Evolutionary conservation across 2,329 filamentous ascomycete species (phyloP).

Genomic region (Penicillium polonicum): DNA sequence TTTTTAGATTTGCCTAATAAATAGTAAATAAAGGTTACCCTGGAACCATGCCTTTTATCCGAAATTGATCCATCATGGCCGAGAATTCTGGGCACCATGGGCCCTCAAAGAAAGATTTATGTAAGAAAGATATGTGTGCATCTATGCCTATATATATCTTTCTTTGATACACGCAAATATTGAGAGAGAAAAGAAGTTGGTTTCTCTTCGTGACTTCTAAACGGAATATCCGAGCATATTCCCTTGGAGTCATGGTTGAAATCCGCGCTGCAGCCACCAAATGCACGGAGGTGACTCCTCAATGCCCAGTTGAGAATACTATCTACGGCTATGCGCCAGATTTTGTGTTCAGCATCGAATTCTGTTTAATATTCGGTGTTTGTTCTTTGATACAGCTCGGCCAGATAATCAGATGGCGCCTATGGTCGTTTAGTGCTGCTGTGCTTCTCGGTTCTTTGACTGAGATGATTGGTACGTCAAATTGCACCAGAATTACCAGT

Average conservation of each 20-base stretch:
- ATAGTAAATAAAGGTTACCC: not conserved
- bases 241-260: not conserved
- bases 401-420: not conserved
- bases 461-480: not conserved
- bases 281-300: not conserved
- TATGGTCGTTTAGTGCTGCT: not conserved
- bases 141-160: not conserved
- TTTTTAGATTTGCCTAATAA: not conserved
- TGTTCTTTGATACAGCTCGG: not conserved
- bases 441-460: not conserved
- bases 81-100: not conserved
- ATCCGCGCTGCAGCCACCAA: not conserved
- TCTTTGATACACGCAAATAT: not conserved
- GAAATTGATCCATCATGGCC: not conserved
- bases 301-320: not conserved
- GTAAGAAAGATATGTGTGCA: not conserved
- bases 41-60: not conserved
- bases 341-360: not conserved
- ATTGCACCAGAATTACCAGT: accelerated
- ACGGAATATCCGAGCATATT: not conserved
- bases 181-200: too few species aligned
- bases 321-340: not conserved
- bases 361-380: not conserved
- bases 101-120: not conserved
- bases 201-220: not conserved